Evolutionary conservation across 2,329 filamentous ascomycete genomes (phyloP).

Genomic region (Cadophora malorum): DNA sequence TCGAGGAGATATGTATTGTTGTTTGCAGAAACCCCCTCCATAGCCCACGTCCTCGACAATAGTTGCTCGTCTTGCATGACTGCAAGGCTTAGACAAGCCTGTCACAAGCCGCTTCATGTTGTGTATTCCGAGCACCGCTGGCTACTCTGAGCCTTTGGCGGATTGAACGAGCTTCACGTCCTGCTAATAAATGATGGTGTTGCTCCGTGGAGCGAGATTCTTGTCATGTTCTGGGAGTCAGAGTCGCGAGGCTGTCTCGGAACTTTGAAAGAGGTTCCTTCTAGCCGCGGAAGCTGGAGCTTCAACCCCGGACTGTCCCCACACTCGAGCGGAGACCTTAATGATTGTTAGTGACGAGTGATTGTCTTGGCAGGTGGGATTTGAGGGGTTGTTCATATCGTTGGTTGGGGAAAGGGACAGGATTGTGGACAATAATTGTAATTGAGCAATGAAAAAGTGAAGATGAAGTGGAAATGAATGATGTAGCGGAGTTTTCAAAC

Average conservation of each 20-base stretch:
- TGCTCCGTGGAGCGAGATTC: neutral
- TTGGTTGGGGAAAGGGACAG: neutral
- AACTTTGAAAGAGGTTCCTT: constrained; percentile 2
- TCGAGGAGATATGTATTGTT: neutral
- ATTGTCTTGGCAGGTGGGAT: constrained; percentile 11
- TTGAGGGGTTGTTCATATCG: neutral
- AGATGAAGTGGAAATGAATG: neutral
- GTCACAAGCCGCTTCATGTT: constrained; percentile 41
- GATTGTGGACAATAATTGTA: no score
- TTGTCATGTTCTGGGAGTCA: constrained; percentile 18
- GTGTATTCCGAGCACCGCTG: constrained; percentile 8
- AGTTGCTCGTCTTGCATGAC: constrained; percentile 22
- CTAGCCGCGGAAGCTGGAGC: constrained; percentile 25
- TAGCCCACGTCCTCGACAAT: constrained; percentile 18
- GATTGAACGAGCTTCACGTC: constrained; percentile 10
- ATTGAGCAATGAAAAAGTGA: neutral
- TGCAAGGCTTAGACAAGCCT: constrained; percentile 34
- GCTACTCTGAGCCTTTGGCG: neutral
- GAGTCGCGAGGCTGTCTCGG: constrained; percentile 24
- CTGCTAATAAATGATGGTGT: neutral
- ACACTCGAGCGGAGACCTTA: constrained; percentile 12
- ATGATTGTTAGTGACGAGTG: neutral
- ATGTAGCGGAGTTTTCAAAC: constrained; percentile 3
- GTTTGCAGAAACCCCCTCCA: neutral
- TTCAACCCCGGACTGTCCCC: constrained; percentile 24